Evolutionary conservation across 192 early-diverging fungal genomes (phyloP), one percentile per base, ranked within the genome.

Genomic region (Gonapodya sp.): DNA sequence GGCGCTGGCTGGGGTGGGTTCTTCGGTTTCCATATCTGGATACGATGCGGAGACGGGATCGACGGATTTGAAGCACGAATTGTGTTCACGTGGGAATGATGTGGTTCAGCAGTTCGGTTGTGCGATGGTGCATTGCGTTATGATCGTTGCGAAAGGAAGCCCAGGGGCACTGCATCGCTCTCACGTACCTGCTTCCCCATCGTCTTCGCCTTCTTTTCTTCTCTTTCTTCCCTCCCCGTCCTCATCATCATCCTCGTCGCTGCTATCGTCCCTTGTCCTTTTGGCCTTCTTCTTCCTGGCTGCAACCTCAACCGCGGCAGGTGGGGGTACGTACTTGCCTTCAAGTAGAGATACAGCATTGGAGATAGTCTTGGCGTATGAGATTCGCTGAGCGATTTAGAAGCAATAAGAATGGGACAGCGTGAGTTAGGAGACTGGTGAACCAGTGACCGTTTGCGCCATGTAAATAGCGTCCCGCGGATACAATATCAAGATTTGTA

Each of bases 11-110:
- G 18, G 30, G 75, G 75, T 2, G 31, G 75, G 75, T 33, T 77
- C 75, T 2, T 77, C 75, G 8, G 75, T 77, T 33, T 77, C 75
- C 75, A 77, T 77, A 77, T 77, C 75, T 77, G 64, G 16, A 72
- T 30, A 72, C n/a, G n/a, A n/a, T n/a, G n/a, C n/a, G n/a, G n/a
- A n/a, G n/a, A n/a, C n/a, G n/a, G n/a, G n/a, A n/a, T n/a, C n/a
- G n/a, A n/a, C n/a, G n/a, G n/a, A n/a, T n/a, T n/a, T n/a, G n/a
- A n/a, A n/a, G n/a, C n/a, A n/a, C n/a, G n/a, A n/a, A n/a, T n/a
- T n/a, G n/a, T 64, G 8, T 64, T 8, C 46, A 64, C 46, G 46
- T 64, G 8, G 46, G 24, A 64, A 16, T 64, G 46, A 24, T 64
- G 8, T 64, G 46, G 46, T 64, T 16, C 8, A 64, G 24, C 8